Conservation (phyloP, 2,329 filamentous ascomycete genomes). For the Ceratocystis papillata region DNA sequence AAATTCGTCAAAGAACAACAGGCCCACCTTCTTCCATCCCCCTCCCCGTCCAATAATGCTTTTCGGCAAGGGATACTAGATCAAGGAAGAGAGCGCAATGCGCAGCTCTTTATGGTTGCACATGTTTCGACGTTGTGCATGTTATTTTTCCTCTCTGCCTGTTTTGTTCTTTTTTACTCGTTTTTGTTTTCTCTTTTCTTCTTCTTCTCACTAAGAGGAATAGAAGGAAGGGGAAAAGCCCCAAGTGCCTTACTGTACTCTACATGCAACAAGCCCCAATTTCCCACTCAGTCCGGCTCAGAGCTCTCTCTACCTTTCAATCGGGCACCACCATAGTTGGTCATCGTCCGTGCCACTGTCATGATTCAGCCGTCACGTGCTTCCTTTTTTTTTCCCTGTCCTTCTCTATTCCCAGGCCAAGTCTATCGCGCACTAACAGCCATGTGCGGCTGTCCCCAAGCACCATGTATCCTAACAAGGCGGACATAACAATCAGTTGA, state of each 20-base stretch:
- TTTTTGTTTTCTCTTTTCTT: not conserved
- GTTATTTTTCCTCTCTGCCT: not conserved
- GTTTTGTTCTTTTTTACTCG: too few species aligned
- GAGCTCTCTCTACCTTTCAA: too few species aligned
- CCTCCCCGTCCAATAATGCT: not conserved
- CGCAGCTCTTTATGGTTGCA: slow-evolving; percentile 3
- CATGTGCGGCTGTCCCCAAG: too few species aligned
- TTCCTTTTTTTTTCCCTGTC: too few species aligned
- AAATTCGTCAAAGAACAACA: not conserved
- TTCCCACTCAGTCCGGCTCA: too few species aligned
- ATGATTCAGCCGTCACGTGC: too few species aligned
- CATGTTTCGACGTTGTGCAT: slow-evolving; percentile 5
- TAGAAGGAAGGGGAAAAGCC: not conserved
- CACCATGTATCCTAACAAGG: not conserved
- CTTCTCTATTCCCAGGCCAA: too few species aligned
- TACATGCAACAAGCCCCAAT: too few species aligned
- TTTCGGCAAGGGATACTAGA: slow-evolving; percentile 6
- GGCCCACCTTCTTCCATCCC: not conserved
- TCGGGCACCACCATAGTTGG: too few species aligned
- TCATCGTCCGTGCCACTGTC: too few species aligned
- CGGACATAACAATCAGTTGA: not conserved
- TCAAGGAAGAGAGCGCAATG: not conserved
- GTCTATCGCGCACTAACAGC: too few species aligned
- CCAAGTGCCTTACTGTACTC: too few species aligned
- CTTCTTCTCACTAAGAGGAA: not conserved